Evolutionary conservation across 345 rosid species (phyloP).

Genomic region (Bretschneidera sinensis): DNA sequence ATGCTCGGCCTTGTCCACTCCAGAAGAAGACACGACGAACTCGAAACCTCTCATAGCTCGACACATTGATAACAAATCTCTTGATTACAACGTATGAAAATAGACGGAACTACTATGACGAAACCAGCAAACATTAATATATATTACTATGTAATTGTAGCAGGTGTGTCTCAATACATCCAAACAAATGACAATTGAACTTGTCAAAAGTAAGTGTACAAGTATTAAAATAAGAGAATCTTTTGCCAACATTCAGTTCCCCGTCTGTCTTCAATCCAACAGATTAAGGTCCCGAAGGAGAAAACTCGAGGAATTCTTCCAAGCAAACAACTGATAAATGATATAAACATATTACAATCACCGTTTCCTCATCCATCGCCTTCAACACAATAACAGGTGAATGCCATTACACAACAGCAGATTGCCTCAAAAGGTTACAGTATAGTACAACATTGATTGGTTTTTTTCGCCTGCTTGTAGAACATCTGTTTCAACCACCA

Average conservation of each 20-base stretch:
- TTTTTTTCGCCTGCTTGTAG: constrained; percentile 97
- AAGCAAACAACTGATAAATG: constrained; percentile 28
- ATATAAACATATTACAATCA: constrained; percentile 23
- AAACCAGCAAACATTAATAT: too few relatives aligned
- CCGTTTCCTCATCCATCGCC: constrained; percentile 11
- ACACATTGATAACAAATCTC: too few relatives aligned
- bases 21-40: too few relatives aligned
- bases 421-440: constrained; percentile 47
- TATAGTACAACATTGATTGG: constrained; percentile 85
- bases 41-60: too few relatives aligned
- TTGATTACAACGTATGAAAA: too few relatives aligned
- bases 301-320: constrained; percentile 14
- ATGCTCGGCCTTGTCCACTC: too few relatives aligned
- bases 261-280: constrained; percentile 11
- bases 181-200: neutral
- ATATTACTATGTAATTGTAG: constrained; percentile 1
- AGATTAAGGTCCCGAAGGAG: constrained; percentile 11
- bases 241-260: constrained; percentile 1
- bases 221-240: neutral
- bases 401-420: constrained; percentile 5
- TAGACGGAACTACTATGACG: too few relatives aligned
- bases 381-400: constrained; percentile 15
- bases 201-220: neutral
- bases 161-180: neutral
- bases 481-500: constrained; percentile 72